Evolutionary conservation across 2,329 filamentous ascomycete species (phyloP), one percentile per base, ranked within the genome.

Genomic region (Fusarium kyushuense): DNA sequence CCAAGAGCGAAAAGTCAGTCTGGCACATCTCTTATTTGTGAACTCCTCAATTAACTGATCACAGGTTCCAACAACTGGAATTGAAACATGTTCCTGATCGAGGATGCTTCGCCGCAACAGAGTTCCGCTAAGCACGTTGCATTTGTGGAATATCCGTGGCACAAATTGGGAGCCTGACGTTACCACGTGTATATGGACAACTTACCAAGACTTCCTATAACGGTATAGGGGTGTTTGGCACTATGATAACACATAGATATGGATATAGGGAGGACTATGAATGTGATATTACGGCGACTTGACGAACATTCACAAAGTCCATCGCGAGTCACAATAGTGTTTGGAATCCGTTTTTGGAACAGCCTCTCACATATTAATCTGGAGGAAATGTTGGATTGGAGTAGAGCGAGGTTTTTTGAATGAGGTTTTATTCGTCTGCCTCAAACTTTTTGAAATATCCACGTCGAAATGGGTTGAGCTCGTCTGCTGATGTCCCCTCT

Each of bases 1-100:
- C 93, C 14, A 97, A 97, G 83, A 98, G 94, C 81, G 95, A 98
- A 83, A 97, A 95, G 93, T 97, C 81, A 81, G 92, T 87, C 21
- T 30, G 48, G 16, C 27, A 35, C 38, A 7, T n/a, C 23, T 33
- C 27, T 21, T 21, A 48, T 35, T 27, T 32, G 25, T 27, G 16
- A 21, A 30, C 29, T 45, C 27, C 23, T 60, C 49, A 21, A 68
- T 58, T 53, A 38, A 46, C 19, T 4, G 6, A 41, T 30, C 48
- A 27, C 70, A 96, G 93, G 74, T 97, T 95, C 78, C 96, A 99
- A 80, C 93, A 97, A 79, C 84, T 98, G 72, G 92, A 97, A 76
- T 84, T 99, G 73, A 92, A 93, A 79, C 94, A 97, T 79, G 91
- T 97, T 57, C 87, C 92, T 60, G 92, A 97, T 78, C 86, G 84